A percentile compares a stretch with the other conserved stretches of the same genome.
These are phyloP conservation scores for Prosopis cineraria DNA, from an alignment of 306 rosid species.

Conservation along the genomic window DNA sequence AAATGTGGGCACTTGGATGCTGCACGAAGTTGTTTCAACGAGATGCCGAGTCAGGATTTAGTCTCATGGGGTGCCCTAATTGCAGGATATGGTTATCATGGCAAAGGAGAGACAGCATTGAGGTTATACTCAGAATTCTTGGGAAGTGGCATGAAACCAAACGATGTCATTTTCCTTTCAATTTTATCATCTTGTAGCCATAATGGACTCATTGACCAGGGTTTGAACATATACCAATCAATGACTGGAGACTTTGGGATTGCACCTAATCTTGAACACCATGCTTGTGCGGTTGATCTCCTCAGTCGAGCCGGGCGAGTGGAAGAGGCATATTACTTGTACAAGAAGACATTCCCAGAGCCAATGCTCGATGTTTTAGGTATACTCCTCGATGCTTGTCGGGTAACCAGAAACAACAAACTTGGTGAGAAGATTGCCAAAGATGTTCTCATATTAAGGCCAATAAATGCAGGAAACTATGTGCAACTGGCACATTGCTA, in stretches of 20 bases:
- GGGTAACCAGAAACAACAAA: slow-evolving; percentile 48
- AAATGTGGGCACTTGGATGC: slow-evolving; percentile 70
- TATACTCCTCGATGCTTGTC: slow-evolving; percentile 73
- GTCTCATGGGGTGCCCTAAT: slow-evolving; percentile 82
- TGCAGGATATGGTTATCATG: slow-evolving; percentile 73
- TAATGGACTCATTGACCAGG: slow-evolving; percentile 64
- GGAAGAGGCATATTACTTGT: slow-evolving; percentile 64
- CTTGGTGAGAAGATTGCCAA: slow-evolving; percentile 53
- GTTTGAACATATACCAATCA: slow-evolving; percentile 64
- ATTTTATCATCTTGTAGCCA: slow-evolving; percentile 82
- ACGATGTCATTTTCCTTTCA: slow-evolving; percentile 71
- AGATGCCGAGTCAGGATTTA: slow-evolving; percentile 55
- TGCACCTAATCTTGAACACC: slow-evolving; percentile 66
- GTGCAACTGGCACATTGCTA: slow-evolving; percentile 72
- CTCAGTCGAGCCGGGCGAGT: slow-evolving; percentile 75
- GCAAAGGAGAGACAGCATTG: slow-evolving; percentile 65
- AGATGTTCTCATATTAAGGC: slow-evolving; percentile 57
- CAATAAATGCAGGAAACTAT: slow-evolving; percentile 63
- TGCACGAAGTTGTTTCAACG: slow-evolving; percentile 66
- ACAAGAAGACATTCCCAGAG: slow-evolving; percentile 48
- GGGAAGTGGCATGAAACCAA: slow-evolving; percentile 55
- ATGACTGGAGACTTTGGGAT: slow-evolving; percentile 65
- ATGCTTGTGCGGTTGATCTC: slow-evolving; percentile 76
- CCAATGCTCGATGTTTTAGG: slow-evolving; percentile 62
- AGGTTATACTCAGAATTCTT: slow-evolving; percentile 58